Percentiles rank a stretch among this genome's conserved stretches.
Evolutionary conservation across 2,329 filamentous ascomycete species (phyloP).

Genomic region (Pseudogymnoascus sp.): DNA sequence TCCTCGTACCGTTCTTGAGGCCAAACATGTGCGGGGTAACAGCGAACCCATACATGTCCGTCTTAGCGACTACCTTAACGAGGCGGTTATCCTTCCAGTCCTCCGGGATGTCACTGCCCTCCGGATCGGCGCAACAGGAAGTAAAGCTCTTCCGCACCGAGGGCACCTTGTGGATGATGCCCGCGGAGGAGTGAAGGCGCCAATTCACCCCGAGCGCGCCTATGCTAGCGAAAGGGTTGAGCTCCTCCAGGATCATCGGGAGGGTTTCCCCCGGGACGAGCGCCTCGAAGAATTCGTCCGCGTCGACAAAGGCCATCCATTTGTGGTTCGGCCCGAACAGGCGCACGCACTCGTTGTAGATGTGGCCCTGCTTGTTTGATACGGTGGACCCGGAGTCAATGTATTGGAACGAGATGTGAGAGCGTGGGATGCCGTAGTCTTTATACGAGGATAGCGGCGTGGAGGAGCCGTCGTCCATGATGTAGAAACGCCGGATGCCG

Average conservation of each 20-base stretch:
- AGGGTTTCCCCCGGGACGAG: conserved; percentile 20
- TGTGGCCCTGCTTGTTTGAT: conserved; percentile 15
- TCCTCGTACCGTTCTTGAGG: conserved; percentile 15
- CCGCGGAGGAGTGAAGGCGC: conserved; percentile 26
- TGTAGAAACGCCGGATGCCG: conserved; percentile 22
- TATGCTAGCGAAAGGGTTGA: conserved; percentile 21
- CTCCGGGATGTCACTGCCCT: conserved; percentile 13
- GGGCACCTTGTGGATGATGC: conserved; percentile 20
- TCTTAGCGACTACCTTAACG: conserved; percentile 28
- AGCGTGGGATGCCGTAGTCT: conserved; percentile 15
- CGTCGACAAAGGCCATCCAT: conserved; percentile 15
- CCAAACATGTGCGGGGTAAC: conserved; percentile 23
- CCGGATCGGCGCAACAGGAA: conserved; percentile 22
- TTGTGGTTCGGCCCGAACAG: conserved; percentile 14
- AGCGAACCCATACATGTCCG: conserved; percentile 16
- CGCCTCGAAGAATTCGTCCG: conserved; percentile 16
- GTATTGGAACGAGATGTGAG: conserved; percentile 20
- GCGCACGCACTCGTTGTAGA: conserved; percentile 22
- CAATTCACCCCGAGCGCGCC: conserved; percentile 29
- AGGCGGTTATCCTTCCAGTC: conserved; percentile 22
- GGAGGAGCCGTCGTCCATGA: conserved; percentile 23
- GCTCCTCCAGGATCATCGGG: conserved; percentile 21
- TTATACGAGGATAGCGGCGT: conserved; percentile 18
- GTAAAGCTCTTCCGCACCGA: conserved; percentile 25
- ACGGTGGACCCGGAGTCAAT: conserved; percentile 11